Percentiles rank a stretch among this genome's conserved stretches.
These are phyloP conservation scores for Aschersonia sp. DNA, from an alignment of 2,329 filamentous ascomycete species.

Conservation along the genomic window DNA sequence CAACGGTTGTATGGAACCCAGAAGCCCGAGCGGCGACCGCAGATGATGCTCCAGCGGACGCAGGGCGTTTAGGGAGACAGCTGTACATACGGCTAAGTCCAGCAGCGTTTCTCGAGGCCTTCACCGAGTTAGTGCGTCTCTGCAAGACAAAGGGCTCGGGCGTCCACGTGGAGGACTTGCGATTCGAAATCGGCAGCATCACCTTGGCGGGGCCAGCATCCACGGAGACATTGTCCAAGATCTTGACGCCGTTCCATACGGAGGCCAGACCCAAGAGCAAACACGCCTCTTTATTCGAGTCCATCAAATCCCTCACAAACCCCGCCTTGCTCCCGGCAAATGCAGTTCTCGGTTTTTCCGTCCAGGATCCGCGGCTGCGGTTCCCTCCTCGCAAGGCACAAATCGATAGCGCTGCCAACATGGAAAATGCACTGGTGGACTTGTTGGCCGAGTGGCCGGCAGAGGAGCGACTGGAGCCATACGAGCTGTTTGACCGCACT, in stretches of 20 bases:
- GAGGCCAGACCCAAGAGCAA: constrained; percentile 12
- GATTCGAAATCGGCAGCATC: constrained; percentile 51
- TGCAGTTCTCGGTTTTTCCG: constrained; percentile 55
- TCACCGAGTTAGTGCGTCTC: constrained; percentile 44
- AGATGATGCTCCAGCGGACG: constrained; percentile 9
- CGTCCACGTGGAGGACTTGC: constrained; percentile 51
- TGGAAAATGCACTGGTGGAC: constrained; percentile 34
- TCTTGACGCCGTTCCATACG: constrained; percentile 41
- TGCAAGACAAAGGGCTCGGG: constrained; percentile 45
- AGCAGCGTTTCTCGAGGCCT: constrained; percentile 58
- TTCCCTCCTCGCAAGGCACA: constrained; percentile 52
- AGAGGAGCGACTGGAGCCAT: constrained; percentile 32
- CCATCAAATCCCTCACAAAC: constrained; percentile 47
- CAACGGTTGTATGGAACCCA: constrained; percentile 63
- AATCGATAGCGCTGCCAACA: constrained; percentile 21
- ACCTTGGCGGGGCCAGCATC: constrained; percentile 53
- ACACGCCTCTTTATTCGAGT: constrained; percentile 34
- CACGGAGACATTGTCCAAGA: constrained; percentile 59
- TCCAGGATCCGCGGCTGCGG: constrained; percentile 65
- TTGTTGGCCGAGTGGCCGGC: constrained; percentile 53
- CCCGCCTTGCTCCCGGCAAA: constrained; percentile 55
- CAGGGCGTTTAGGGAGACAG: constrained; percentile 19
- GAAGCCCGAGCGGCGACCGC: constrained; percentile 10
- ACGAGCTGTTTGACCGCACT: constrained; percentile 54
- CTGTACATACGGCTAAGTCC: constrained; percentile 70